These are phyloP conservation scores for Linum lewisii DNA, from an alignment of 345 rosid species.

Conservation along the genomic window DNA sequence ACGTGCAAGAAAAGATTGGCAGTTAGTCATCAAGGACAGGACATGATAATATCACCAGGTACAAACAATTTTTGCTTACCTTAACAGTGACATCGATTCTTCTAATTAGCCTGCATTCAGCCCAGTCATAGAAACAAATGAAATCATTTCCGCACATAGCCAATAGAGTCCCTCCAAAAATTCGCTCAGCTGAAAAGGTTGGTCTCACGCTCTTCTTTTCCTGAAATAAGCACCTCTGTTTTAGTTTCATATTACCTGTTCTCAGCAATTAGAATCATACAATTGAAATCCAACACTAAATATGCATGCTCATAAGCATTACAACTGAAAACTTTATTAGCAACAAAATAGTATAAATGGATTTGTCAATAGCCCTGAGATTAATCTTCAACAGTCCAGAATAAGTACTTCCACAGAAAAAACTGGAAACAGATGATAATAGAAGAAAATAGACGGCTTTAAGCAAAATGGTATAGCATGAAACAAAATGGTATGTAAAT, in stretches of 20 bases:
- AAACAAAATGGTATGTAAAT: not conserved
- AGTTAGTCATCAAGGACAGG: not conserved
- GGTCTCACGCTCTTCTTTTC: conserved; percentile 88
- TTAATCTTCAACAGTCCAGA: too few species aligned
- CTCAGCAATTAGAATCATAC: not conserved
- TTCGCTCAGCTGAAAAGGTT: conserved; percentile 86
- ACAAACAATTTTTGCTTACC: conserved; percentile 39
- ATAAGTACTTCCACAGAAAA: not conserved
- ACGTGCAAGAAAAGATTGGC: conserved; percentile 14
- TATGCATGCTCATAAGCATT: not conserved
- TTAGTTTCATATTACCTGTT: conserved; percentile 10
- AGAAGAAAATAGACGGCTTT: not conserved
- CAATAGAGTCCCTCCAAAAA: conserved; percentile 83
- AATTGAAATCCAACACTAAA: not conserved
- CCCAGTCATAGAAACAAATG: conserved; percentile 99
- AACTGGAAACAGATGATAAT: too few species aligned
- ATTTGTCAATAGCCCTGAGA: not conserved
- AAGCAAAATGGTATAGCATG: not conserved
- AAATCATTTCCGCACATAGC: conserved; percentile 98
- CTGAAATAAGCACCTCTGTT: conserved; percentile 38
- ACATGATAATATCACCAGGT: conserved; percentile 1
- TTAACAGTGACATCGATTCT: conserved; percentile 96
- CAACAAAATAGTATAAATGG: not conserved
- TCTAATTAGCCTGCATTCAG: conserved; percentile 93
- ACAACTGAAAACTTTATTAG: not conserved